Conservation (phyloP, 305 asterid genomes). For the Striga hermonthica region DNA sequence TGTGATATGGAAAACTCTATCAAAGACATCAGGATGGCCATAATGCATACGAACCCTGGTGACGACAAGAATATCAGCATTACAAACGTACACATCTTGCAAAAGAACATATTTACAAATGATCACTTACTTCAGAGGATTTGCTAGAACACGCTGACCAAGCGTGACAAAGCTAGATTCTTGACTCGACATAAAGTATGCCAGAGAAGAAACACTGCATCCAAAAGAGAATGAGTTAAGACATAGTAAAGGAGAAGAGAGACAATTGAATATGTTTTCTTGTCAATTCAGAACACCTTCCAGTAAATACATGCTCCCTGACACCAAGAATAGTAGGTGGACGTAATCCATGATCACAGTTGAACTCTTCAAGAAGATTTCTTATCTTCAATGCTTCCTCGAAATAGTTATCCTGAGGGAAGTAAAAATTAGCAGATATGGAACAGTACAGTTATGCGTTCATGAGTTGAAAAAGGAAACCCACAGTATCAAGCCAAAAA, state of each 20-base stretch:
- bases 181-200: constrained; percentile 94
- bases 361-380: constrained; percentile 91
- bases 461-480: constrained; percentile 19
- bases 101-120: constrained; percentile 26
- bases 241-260: constrained; percentile 17
- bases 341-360: constrained; percentile 76
- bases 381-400: constrained; percentile 98
- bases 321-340: constrained; percentile 94
- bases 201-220: constrained; percentile 94
- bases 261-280: background rate
- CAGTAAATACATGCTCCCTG: constrained; percentile 96
- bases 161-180: constrained; percentile 96
- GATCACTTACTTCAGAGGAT: constrained; percentile 81
- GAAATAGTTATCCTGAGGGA: constrained; percentile 78
- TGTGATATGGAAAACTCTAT: constrained; percentile 89
- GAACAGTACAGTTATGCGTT: constrained; percentile 26
- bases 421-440: constrained; percentile 13
- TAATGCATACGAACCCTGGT: constrained; percentile 98
- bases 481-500: constrained; percentile 24
- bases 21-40: constrained; percentile 99
- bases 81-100: constrained; percentile 23
- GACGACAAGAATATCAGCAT: constrained; percentile 32
- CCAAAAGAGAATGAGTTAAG: constrained; percentile 33
- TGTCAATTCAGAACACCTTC: constrained; percentile 58
- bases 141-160: constrained; percentile 96